Evolutionary conservation across 345 rosid species (phyloP).

Genomic region (Tarenaya hassleriana): DNA sequence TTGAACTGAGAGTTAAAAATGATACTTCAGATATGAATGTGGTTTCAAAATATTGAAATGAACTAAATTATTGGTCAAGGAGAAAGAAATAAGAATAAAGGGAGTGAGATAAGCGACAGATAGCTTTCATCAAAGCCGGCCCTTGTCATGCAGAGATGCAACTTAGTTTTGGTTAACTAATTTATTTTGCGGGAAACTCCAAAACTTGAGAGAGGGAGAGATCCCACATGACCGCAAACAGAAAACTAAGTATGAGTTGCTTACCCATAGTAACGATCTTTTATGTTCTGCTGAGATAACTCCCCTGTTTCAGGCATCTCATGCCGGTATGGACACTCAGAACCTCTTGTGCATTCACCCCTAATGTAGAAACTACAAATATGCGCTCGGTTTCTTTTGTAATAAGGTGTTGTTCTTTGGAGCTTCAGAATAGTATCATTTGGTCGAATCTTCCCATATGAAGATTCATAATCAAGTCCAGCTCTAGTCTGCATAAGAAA

Average conservation of each 20-base stretch:
- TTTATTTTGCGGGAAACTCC: too few relatives aligned
- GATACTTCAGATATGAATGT: too few relatives aligned
- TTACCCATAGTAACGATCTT: constrained; percentile 96
- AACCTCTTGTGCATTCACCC: constrained; percentile 96
- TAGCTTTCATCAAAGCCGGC: too few relatives aligned
- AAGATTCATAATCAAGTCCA: constrained; percentile 94
- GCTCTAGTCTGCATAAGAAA: constrained; percentile 66
- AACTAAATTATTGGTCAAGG: too few relatives aligned
- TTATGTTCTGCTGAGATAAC: constrained; percentile 89
- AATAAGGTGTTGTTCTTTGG: constrained; percentile 88
- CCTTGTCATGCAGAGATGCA: too few relatives aligned
- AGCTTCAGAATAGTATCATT: constrained; percentile 90
- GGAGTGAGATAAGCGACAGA: too few relatives aligned
- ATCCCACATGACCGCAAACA: constrained; percentile 8
- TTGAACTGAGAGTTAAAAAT: not conserved
- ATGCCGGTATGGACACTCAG: constrained; percentile 91
- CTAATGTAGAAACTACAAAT: constrained; percentile 90
- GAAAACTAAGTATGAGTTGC: constrained; percentile 23
- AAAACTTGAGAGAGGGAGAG: too few relatives aligned
- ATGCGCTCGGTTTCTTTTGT: constrained; percentile 89
- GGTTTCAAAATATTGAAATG: too few relatives aligned
- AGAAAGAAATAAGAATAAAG: too few relatives aligned
- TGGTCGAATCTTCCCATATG: constrained; percentile 77
- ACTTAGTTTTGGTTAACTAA: too few relatives aligned
- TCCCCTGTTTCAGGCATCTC: constrained; percentile 97